Evolutionary conservation across 345 rosid genomes (phyloP), one percentile per base, ranked within the genome.

Genomic region (Syzygium oleosum): DNA sequence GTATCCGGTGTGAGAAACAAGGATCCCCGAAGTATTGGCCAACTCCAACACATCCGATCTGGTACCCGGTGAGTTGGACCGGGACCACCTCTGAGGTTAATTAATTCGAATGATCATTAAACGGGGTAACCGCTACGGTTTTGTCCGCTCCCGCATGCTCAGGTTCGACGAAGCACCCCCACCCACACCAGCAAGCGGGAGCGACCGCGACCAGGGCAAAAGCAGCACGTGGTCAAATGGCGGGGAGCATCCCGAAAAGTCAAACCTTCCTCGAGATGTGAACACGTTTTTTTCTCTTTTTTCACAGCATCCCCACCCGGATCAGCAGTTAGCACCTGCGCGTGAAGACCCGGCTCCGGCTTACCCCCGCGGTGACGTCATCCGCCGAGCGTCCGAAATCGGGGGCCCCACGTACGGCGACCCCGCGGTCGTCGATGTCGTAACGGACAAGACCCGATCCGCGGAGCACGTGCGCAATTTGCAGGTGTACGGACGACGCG

Each of bases 41-140:
- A n/a, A n/a, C n/a, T n/a, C n/a, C n/a, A n/a, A n/a, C n/a, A n/a
- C n/a, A 43, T 43, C 46, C 1, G 46, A 43, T 43, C 7, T 6
- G 46, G 1, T 43, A 1, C 46, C 46, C 46, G 7, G 4, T 43
- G 46, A 43, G 46, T 43, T 6, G 46, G 46, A 43, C 46, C 46
- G 46, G 46, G 46, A 43, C 46, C 46, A 43, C 46, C 46, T 43
- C 46, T 43, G n/a, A 43, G 46, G 46, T 5, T 43, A 43, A 43
- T 5, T 43, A 23, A 58, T 65, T 31, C 3, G 0, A 3, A 34
- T 2, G 23, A 68, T 34, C 25, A 9, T 68, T 7, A 65, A 16
- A 19, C 2, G 12, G 12, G 1, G 12, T 0, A 65, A 34, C 79
- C 0, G 41, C 79, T 13, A 3, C 1, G 46, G 46, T 34, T 41